Percentiles rank a stretch among this genome's conserved stretches.
These are phyloP conservation scores for Penicillium chermesinum DNA, from an alignment of 495 filamentous ascomycete species.

Conservation along the genomic window DNA sequence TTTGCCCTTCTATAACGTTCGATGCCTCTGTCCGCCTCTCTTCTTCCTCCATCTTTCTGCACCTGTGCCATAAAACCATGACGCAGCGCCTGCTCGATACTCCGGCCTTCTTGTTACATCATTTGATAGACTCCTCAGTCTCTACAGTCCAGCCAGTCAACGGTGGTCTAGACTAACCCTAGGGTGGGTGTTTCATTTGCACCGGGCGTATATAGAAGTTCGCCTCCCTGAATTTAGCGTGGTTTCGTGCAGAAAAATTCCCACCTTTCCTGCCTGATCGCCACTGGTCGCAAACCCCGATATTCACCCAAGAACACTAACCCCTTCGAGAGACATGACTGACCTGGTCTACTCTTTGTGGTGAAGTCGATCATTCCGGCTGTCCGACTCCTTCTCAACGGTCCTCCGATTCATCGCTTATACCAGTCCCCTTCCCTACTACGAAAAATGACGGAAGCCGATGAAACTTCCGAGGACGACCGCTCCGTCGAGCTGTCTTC, in stretches of 20 bases:
- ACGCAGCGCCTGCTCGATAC: conserved; percentile 34
- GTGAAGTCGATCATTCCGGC: conserved; percentile 3
- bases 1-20: neutral
- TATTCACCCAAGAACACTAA: neutral
- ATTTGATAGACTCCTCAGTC: conserved; percentile 22
- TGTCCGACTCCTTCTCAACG: conserved; percentile 3
- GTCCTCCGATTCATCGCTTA: neutral
- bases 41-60: conserved; percentile 1
- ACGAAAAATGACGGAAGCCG: conserved; percentile 26
- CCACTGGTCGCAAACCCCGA: conserved; percentile 2
- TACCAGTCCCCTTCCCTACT: conserved; percentile 1
- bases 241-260: neutral
- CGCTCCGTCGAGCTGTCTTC: conserved; percentile 75
- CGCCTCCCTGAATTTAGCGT: neutral
- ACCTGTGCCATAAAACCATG: conserved; percentile 34
- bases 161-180: conserved; percentile 9
- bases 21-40: neutral
- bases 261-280: neutral
- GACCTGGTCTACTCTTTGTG: conserved; percentile 5
- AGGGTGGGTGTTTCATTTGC: conserved; percentile 1
- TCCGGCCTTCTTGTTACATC: conserved; percentile 29
- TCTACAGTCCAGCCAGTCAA: conserved; percentile 12
- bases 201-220: neutral
- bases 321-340: conserved; percentile 7
- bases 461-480: conserved; percentile 49